A percentile compares a stretch with the other conserved stretches of the same genome.
These are phyloP conservation scores for Cymbidium sinense DNA, from an alignment of 106 monocot species.

Conservation along the genomic window DNA sequence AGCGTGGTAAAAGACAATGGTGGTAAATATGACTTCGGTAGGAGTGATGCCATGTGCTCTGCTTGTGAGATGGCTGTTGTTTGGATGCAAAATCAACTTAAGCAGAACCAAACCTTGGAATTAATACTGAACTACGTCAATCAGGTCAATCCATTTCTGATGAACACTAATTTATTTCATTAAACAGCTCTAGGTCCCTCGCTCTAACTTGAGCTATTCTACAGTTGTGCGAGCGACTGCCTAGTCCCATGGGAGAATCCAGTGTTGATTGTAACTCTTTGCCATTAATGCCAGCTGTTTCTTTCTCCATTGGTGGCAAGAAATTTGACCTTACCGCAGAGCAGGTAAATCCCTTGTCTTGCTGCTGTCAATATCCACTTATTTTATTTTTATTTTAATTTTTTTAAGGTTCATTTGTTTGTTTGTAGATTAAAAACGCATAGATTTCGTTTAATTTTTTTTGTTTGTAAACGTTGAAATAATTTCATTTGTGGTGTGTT, in stretches of 20 bases:
- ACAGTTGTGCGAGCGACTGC: constrained; percentile 61
- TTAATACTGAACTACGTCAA: constrained; percentile 50
- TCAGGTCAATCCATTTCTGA: constrained; percentile 25
- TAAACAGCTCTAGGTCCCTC: too few relatives aligned
- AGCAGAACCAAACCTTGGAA: constrained; percentile 57
- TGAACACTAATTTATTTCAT: too few relatives aligned
- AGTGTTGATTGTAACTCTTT: constrained; percentile 55
- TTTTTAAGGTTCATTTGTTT: not conserved
- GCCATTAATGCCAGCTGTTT: constrained; percentile 49
- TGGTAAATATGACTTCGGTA: constrained; percentile 11
- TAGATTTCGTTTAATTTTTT: not conserved
- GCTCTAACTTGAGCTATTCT: not conserved
- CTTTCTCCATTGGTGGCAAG: constrained; percentile 80
- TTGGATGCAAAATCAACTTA: constrained; percentile 83
- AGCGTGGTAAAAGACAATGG: constrained; percentile 38
- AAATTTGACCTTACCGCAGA: constrained; percentile 57
- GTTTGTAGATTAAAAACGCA: not conserved
- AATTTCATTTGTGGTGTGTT: too few relatives aligned
- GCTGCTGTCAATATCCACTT: too few relatives aligned
- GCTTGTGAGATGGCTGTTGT: constrained; percentile 84
- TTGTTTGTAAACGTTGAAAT: too few relatives aligned
- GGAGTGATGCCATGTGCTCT: constrained; percentile 44
- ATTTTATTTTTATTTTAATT: not conserved
- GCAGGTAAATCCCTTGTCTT: constrained; percentile 36
- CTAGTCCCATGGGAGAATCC: constrained; percentile 85